These are phyloP conservation scores for Suhomyces canberraensis DNA, from an alignment of 805 yeast species.

Conservation along the genomic window DNA sequence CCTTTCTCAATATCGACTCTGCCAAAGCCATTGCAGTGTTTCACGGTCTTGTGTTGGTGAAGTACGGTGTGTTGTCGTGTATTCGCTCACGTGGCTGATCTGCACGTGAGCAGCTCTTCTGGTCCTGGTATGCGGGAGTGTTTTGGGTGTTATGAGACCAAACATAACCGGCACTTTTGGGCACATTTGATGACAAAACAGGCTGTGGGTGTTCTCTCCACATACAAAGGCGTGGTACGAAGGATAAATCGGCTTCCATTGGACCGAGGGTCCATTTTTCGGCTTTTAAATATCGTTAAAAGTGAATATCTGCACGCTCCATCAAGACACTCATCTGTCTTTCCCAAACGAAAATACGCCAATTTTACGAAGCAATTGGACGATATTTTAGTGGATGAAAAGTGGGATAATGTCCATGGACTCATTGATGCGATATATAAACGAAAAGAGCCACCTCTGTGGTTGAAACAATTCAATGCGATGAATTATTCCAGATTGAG, in stretches of 20 bases:
- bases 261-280: conserved; percentile 12
- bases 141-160: too few relatives aligned
- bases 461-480: conserved; percentile 20
- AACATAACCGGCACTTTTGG: too few relatives aligned
- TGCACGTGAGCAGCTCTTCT: too few relatives aligned
- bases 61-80: too few relatives aligned
- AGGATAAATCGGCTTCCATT: conserved; percentile 30
- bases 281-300: conserved; percentile 1
- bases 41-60: too few relatives aligned
- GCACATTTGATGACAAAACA: too few relatives aligned
- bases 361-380: conserved; percentile 16
- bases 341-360: conserved; percentile 6
- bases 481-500: conserved; percentile 21
- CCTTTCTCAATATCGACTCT: conserved; percentile 35
- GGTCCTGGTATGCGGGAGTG: too few relatives aligned
- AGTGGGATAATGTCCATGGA: conserved; percentile 19
- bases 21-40: conserved; percentile 40
- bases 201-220: background rate
- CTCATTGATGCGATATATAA: conserved; percentile 31
- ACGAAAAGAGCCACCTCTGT: conserved; percentile 11
- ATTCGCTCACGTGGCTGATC: background rate
- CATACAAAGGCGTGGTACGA: conserved; percentile 22
- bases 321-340: background rate
- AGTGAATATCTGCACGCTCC: conserved; percentile 7
- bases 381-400: conserved; percentile 26